Evolutionary conservation across 2,329 filamentous ascomycete species (phyloP), one percentile per base, ranked within the genome.

Genomic region (Epichloe elymi): DNA sequence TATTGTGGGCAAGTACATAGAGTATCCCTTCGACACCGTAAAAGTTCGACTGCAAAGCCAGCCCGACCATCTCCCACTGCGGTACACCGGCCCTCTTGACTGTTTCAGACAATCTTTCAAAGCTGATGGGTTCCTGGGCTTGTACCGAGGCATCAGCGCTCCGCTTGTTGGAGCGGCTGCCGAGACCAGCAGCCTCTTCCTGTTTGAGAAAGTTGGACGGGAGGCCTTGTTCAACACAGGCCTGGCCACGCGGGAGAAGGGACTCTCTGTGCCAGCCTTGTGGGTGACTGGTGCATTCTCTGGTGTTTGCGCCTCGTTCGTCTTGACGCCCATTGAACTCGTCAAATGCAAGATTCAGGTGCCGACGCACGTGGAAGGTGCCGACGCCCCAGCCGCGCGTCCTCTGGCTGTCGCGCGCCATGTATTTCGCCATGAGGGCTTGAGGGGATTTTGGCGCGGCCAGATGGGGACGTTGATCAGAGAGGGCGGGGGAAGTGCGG

Each of bases 341-440:
- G 86, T 98, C 64, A 98, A 98, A 70, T 98, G 93, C 78, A 94
- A 93, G 69, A 95, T 98, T 71, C 93, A 98, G 67, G 90, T 91
- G 1, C 88, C 77, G 10, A 62, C 60, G 15, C 64, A 70, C 1
- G 63, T 66, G 2, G 68, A 70, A 23, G 73, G 72, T 20, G 65
- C 63, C 23, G 62, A 61, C 2, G 66, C 66, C 3, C 72, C 70
- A 12, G 69, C 76, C 3, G 75, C 86, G 5, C 78, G 79, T 1
- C 84, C 89, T 0, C 63, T 87, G 12, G 69, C 78, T 5, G 82
- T 96, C 41, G 85, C 97, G 42, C 74, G 76, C 26, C 81, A 89
- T 30, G 80, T 97, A 8, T 95, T 88, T 62, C 82, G 81, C 8
- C 82, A 89, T 58, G 83, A 95, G 57, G 93, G 93, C 1, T 52